A percentile compares a stretch with the other conserved stretches of the same genome.
phyloP scores from a whole-genome alignment of 768 basidiomycete genomes.

The Roridomyces roridus region DNA sequence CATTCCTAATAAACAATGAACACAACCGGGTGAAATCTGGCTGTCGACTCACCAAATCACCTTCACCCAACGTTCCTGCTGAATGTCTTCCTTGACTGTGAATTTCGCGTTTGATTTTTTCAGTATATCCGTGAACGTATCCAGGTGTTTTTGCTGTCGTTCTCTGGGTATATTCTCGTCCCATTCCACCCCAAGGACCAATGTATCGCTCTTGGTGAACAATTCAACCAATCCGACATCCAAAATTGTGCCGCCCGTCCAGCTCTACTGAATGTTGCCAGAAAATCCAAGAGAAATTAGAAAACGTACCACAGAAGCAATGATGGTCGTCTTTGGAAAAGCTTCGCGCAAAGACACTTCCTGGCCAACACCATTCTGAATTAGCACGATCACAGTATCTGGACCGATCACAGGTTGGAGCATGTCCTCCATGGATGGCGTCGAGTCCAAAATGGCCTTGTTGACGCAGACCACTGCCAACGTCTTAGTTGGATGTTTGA shows the following conservation, averaged over 20 bases:
- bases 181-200: constrained; percentile 16
- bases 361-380: constrained; percentile 16
- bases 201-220: constrained; percentile 8
- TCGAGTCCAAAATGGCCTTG: constrained; percentile 13
- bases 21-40: background rate
- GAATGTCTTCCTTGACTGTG: constrained; percentile 14
- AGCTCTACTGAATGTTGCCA: too few species aligned
- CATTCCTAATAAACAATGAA: constrained; percentile 5
- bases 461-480: constrained; percentile 8
- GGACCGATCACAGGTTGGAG: constrained; percentile 4
- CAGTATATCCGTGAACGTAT: constrained; percentile 1
- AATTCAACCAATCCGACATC: constrained; percentile 8
- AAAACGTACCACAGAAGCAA: constrained; percentile 6
- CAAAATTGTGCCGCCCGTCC: constrained; percentile 5
- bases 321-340: constrained; percentile 12
- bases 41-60: constrained; percentile 14
- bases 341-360: constrained; percentile 4
- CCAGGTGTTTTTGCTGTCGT: constrained; percentile 3
- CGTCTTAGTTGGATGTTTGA: background rate
- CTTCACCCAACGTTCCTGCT: constrained; percentile 10
- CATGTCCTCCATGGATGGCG: constrained; percentile 6
- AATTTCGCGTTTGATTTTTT: constrained; percentile 10
- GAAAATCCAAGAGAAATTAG: too few species aligned
- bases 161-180: background rate
- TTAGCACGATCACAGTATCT: constrained; percentile 11